These are phyloP conservation scores for Ceratocystis alfenasii DNA, from an alignment of 2,329 filamentous ascomycete species.

Conservation along the genomic window DNA sequence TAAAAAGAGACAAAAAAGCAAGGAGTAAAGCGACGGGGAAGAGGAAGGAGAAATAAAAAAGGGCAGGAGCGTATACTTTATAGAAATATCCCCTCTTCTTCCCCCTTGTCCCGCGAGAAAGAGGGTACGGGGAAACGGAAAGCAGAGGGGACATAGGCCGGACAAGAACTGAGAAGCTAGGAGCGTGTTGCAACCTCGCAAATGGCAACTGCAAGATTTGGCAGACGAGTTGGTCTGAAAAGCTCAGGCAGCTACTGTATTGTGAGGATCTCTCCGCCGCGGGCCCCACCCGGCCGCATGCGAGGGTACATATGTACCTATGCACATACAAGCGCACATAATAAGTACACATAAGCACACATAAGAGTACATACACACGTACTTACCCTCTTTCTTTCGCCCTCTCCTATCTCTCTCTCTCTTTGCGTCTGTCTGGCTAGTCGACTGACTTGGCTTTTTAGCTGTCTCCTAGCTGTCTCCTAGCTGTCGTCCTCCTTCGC, in stretches of 20 bases:
- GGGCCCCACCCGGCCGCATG: not conserved
- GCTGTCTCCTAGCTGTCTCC: no score
- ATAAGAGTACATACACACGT: not conserved
- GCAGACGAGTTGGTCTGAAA: constrained; percentile 1
- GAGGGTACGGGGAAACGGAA: not conserved
- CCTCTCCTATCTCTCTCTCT: not conserved
- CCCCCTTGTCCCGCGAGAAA: not conserved
- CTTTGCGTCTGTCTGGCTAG: not conserved
- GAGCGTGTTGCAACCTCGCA: not conserved
- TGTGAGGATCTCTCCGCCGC: not conserved
- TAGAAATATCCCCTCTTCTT: not conserved
- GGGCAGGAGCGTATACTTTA: not conserved
- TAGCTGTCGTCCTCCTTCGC: not conserved
- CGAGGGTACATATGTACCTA: not conserved
- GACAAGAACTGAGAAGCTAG: not conserved
- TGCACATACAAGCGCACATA: not conserved
- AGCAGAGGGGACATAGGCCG: not conserved
- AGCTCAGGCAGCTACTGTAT: not conserved
- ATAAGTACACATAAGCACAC: not conserved
- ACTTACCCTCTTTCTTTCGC: not conserved
- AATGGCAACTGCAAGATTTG: not conserved
- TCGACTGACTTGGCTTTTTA: no score
- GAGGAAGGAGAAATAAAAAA: not conserved
- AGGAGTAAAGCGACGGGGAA: not conserved
- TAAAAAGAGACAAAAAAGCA: not conserved